phyloP scores from a whole-genome alignment of 2,329 filamentous ascomycete species.

The Penicillium brasilianum region DNA sequence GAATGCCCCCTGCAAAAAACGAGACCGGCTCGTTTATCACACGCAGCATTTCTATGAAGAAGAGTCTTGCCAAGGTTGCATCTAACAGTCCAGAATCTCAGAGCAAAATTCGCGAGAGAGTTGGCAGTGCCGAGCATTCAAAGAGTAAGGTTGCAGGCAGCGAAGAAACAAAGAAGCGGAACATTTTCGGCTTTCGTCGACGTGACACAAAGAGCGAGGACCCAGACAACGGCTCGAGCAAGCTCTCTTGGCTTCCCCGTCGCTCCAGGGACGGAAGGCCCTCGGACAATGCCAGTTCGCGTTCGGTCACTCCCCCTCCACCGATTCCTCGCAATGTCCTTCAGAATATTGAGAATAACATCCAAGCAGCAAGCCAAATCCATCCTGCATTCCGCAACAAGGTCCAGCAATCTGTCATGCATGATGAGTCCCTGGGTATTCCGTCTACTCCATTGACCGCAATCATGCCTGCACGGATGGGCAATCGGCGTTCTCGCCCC shows the following conservation, averaged over 20 bases:
- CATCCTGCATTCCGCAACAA: background rate
- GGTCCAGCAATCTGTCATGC: background rate
- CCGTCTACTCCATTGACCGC: background rate
- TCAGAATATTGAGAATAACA: background rate
- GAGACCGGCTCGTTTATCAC: constrained; percentile 4
- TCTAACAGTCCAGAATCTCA: constrained; percentile 7
- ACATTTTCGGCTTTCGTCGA: constrained; percentile 26
- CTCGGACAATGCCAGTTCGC: constrained; percentile 3
- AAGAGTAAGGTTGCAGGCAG: constrained; percentile 12
- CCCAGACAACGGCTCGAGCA: constrained; percentile 4
- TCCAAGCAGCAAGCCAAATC: constrained; percentile 1
- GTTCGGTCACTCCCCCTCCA: constrained; percentile 15
- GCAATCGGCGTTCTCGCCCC: background rate
- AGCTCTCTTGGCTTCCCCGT: constrained; percentile 15
- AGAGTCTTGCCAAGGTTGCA: constrained; percentile 8
- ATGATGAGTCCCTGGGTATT: background rate
- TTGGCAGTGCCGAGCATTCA: constrained; percentile 9
- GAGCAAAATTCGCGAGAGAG: constrained; percentile 5
- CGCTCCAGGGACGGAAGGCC: constrained; percentile 7
- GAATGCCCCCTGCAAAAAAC: background rate
- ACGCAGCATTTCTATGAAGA: constrained; percentile 20
- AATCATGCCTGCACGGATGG: background rate
- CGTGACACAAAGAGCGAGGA: constrained; percentile 12
- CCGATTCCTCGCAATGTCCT: constrained; percentile 1
- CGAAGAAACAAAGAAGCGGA: constrained; percentile 24